A percentile compares a stretch with the other conserved stretches of the same genome.
Evolutionary conservation across 495 filamentous ascomycete genomes (phyloP).

Genomic region (Lophiotrema nucula): DNA sequence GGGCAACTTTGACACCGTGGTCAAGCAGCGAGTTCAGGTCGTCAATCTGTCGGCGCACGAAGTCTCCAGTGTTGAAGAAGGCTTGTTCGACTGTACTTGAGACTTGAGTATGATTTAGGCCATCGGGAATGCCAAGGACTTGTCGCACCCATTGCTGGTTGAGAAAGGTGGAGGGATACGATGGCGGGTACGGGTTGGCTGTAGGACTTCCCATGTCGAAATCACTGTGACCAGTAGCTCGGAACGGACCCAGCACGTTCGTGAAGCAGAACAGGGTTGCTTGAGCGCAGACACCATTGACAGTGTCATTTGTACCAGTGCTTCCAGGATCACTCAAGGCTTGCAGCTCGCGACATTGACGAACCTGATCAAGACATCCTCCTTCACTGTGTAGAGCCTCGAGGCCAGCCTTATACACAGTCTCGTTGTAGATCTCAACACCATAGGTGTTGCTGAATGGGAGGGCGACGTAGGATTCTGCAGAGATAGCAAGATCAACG

Average conservation of each 20-base stretch:
- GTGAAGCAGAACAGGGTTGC: neutral
- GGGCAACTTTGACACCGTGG: neutral
- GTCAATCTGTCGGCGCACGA: neutral
- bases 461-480: neutral
- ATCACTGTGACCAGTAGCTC: neutral
- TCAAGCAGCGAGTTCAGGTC: neutral
- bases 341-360: constrained; percentile 27
- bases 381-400: neutral
- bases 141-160: constrained; percentile 1
- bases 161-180: neutral
- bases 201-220: neutral
- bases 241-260: neutral
- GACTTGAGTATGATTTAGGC: neutral
- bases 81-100: neutral
- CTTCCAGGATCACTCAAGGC: neutral
- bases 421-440: constrained; percentile 36
- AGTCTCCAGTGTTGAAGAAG: constrained; percentile 1
- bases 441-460: constrained; percentile 11
- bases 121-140: constrained; percentile 1
- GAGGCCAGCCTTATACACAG: neutral
- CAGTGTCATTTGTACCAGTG: neutral
- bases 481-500: neutral
- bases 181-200: neutral
- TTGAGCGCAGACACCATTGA: neutral
- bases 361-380: neutral